Conservation (phyloP, 306 rosid genomes). For the Quercus ilex region DNA sequence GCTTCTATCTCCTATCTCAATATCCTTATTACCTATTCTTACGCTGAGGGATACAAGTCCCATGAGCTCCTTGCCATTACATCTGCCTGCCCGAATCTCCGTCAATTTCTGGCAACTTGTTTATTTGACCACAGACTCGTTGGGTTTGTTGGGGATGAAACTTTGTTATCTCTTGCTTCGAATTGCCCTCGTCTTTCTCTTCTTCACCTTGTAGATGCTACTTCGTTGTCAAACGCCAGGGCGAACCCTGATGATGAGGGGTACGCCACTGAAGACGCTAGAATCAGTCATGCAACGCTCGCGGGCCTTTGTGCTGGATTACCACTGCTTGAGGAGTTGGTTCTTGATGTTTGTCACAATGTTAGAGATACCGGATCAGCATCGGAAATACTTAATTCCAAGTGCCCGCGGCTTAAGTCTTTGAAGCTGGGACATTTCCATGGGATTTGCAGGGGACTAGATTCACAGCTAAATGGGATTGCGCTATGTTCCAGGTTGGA, state of each 20-base stretch:
- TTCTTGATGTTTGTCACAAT: conserved; percentile 2
- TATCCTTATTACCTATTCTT: background rate
- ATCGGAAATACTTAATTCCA: background rate
- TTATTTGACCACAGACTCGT: background rate
- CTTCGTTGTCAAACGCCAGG: background rate
- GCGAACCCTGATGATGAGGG: background rate
- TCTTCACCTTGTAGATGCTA: conserved; percentile 1
- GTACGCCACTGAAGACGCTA: background rate
- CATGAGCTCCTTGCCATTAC: conserved; percentile 12
- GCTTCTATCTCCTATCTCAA: background rate
- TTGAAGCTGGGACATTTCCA: conserved; percentile 1
- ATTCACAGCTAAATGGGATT: background rate
- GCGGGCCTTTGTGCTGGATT: background rate
- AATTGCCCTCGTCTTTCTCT: conserved; percentile 2
- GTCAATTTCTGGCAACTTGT: background rate
- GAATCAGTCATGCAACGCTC: background rate
- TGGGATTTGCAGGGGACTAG: background rate
- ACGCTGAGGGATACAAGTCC: background rate
- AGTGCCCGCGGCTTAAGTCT: background rate
- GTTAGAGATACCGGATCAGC: background rate
- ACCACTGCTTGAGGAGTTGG: conserved; percentile 8
- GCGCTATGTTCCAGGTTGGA: background rate
- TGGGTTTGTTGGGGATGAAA: conserved; percentile 3
- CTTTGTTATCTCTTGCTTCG: background rate
- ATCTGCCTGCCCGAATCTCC: conserved; percentile 3